A percentile compares a stretch with the other conserved stretches of the same genome.
phyloP scores from a whole-genome alignment of 2,329 filamentous ascomycete species.

The Colletotrichum abscissum region DNA sequence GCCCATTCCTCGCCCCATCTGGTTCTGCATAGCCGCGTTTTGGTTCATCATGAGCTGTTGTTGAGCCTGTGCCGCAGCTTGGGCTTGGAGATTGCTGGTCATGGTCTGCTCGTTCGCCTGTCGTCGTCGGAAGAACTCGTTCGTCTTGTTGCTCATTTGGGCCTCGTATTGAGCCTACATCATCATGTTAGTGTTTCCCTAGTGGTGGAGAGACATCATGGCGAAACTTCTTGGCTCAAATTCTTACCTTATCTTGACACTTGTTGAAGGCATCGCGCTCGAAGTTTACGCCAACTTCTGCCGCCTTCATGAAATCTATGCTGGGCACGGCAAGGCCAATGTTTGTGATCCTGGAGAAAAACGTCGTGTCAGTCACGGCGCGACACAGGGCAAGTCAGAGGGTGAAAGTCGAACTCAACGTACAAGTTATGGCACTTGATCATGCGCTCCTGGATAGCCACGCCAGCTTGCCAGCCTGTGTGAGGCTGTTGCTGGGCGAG shows the following conservation, averaged over 20 bases:
- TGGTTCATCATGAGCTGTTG: conserved; percentile 65
- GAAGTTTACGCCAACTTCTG: conserved; percentile 55
- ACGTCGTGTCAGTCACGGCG: conserved; percentile 22
- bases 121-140: conserved; percentile 62
- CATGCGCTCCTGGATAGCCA: conserved; percentile 53
- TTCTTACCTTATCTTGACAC: conserved; percentile 60
- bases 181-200: neutral
- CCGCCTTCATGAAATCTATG: conserved; percentile 53
- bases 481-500: conserved; percentile 46
- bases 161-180: conserved; percentile 62
- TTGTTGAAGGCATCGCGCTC: conserved; percentile 61
- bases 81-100: conserved; percentile 61
- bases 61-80: conserved; percentile 51
- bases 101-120: conserved; percentile 61
- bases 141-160: conserved; percentile 55
- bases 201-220: conserved; percentile 28
- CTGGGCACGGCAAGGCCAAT: conserved; percentile 57
- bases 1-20: conserved; percentile 63
- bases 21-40: conserved; percentile 57
- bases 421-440: conserved; percentile 57
- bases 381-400: neutral
- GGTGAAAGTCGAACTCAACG: conserved; percentile 33
- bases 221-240: neutral
- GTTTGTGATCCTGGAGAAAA: conserved; percentile 59
- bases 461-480: conserved; percentile 53